Evolutionary conservation across 768 basidiomycete genomes (phyloP), one percentile per base, ranked within the genome.

Genomic region (Pulveroboletus sp.): DNA sequence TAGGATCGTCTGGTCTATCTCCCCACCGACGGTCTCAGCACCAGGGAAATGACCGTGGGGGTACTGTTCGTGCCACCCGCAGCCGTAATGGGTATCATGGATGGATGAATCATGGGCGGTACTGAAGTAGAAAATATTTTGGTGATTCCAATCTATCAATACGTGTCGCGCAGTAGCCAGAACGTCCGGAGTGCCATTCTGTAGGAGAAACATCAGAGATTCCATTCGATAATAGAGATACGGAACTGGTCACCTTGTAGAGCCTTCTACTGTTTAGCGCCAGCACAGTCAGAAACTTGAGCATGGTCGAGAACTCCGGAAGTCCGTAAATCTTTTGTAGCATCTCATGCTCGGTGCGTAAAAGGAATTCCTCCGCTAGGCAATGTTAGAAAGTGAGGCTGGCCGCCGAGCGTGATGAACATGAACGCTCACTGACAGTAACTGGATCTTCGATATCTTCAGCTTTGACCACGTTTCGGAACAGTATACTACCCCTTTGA

Each of bases 151-250:
- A 63, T 99, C 94, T 41, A 75, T 80, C 1, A 97, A 68, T 20
- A 97, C 78, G 13, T 86, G 82, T 27, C 90, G 84, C 0, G 94
- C 92, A 0, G 92, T 80, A 6, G 87, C 75, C 36, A 85, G 80
- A 27, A 94, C 66, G 66, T 97, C 93, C 2, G 95, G 94, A 0
- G 92, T 87, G 40, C 95, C 95, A 25, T 94, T 94, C 87, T 90
- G 55, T 25, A 29, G 2, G 5, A 6, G 5, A 4, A 8, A 33
- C 19, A 27, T 49, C 41, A 53, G 25, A 13, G 25, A n/a, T 17
- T 11, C 20, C 21, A 14, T 37, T 38, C 29, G 1, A 39, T 11
- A 39, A 31, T 16, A 17, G 11, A 13, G 25, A 27, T 27, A 27
- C 5, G 25, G 27, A 11, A 21, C 42, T 40, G 17, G 43, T 61